phyloP scores from a whole-genome alignment of 169 alveolate genomes.

The Cryptosporidium muris region DNA sequence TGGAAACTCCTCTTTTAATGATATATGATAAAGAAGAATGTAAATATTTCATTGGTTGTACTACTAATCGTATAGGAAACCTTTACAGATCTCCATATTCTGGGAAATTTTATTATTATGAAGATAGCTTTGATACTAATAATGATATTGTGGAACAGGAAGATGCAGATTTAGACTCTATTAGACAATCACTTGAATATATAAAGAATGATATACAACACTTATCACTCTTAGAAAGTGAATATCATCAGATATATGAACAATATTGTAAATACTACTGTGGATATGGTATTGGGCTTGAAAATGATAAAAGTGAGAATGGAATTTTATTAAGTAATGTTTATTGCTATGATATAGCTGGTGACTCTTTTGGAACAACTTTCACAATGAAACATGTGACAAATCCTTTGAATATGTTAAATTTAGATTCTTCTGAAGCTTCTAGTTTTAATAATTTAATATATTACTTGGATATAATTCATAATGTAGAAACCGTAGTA shows the following conservation, averaged over 20 bases:
- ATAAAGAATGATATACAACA: constrained; percentile 16
- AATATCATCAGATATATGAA: constrained; percentile 37
- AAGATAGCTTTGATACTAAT: neutral
- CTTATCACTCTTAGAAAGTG: constrained; percentile 23
- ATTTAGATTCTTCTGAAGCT: neutral
- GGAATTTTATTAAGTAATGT: constrained; percentile 61
- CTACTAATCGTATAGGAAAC: constrained; percentile 33
- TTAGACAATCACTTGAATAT: neutral
- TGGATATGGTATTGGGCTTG: neutral
- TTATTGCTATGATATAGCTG: constrained; percentile 54
- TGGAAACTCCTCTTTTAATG: constrained; percentile 36
- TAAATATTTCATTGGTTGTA: constrained; percentile 57
- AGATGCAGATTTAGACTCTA: neutral
- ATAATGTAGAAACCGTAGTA: constrained; percentile 59
- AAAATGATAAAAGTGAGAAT: constrained; percentile 10
- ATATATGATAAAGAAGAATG: constrained; percentile 23
- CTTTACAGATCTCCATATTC: constrained; percentile 60
- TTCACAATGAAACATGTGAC: constrained; percentile 54
- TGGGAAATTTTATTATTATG: constrained; percentile 1
- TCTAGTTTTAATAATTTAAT: neutral
- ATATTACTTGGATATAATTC: constrained; percentile 45
- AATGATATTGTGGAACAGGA: constrained; percentile 3
- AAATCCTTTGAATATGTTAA: constrained; percentile 3
- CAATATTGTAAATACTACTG: constrained; percentile 39
- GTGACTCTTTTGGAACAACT: constrained; percentile 69